These are phyloP conservation scores for Phytophthora syringae DNA, from an alignment of 352 stramenopile genomes.

Conservation along the genomic window DNA sequence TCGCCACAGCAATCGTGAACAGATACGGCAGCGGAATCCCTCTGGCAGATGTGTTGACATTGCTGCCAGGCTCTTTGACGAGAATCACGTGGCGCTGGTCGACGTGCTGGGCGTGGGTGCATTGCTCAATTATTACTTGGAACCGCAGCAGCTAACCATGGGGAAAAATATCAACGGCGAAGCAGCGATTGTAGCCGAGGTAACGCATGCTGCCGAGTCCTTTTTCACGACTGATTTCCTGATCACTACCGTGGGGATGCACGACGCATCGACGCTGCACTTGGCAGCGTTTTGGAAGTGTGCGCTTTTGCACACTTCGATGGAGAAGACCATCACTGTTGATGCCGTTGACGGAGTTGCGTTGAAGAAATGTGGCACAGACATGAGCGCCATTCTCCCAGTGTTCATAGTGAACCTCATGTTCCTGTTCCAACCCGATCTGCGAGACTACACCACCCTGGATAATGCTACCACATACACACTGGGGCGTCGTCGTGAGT, in stretches of 20 bases:
- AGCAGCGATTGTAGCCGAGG: conserved; percentile 43
- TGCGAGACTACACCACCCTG: conserved; percentile 45
- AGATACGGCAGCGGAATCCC: conserved; percentile 38
- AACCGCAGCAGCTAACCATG: conserved; percentile 42
- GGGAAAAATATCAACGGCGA: conserved; percentile 47
- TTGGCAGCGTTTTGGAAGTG: conserved; percentile 54
- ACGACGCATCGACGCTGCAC: conserved; percentile 34
- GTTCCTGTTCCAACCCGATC: conserved; percentile 45
- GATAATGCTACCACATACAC: conserved; percentile 49
- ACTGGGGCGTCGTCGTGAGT: conserved; percentile 30
- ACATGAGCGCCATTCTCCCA: conserved; percentile 27
- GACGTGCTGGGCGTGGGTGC: conserved; percentile 37
- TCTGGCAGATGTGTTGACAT: conserved; percentile 22
- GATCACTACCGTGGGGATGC: conserved; percentile 43
- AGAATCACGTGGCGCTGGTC: conserved; percentile 37
- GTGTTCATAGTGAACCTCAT: conserved; percentile 46
- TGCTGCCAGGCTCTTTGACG: conserved; percentile 34
- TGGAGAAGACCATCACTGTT: conserved; percentile 40
- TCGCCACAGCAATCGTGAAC: conserved; percentile 30
- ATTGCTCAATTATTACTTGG: conserved; percentile 32
- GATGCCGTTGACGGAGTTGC: conserved; percentile 24
- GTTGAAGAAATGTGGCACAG: conserved; percentile 34
- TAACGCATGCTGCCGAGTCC: conserved; percentile 35
- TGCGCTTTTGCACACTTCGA: conserved; percentile 44
- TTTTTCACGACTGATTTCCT: conserved; percentile 45